Conservation (phyloP, 805 yeast species). For the Starmera pachycereana region DNA sequence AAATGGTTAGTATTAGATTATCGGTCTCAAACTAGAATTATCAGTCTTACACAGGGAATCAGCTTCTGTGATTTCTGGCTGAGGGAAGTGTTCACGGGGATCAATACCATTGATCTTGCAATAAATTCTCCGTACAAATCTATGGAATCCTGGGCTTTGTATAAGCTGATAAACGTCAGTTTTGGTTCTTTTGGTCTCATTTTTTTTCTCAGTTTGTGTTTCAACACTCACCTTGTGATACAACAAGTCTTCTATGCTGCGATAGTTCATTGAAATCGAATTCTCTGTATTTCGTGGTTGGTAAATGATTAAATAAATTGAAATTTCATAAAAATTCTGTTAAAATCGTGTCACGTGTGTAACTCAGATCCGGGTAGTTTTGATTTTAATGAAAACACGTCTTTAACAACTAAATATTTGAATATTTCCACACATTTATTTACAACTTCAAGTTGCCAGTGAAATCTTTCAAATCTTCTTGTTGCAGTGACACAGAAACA, state of each 20-base stretch:
- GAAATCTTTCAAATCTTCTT: background rate
- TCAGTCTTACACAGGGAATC: constrained; percentile 8
- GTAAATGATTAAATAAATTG: too few species aligned
- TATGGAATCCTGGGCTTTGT: constrained; percentile 47
- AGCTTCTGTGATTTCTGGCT: constrained; percentile 8
- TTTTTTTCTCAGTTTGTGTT: background rate
- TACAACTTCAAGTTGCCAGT: background rate
- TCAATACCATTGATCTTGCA: constrained; percentile 48
- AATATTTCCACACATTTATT: too few species aligned
- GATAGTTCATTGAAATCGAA: background rate
- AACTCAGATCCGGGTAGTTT: background rate
- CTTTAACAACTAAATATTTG: too few species aligned
- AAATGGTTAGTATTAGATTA: background rate
- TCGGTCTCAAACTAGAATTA: too few species aligned
- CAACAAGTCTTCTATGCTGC: background rate
- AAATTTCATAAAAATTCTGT: too few species aligned
- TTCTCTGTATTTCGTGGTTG: too few species aligned
- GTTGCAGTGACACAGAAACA: background rate
- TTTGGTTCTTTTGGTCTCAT: background rate
- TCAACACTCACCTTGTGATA: background rate
- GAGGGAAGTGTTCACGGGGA: constrained; percentile 28
- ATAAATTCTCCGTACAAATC: constrained; percentile 52
- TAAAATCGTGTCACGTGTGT: too few species aligned
- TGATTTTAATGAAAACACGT: background rate
- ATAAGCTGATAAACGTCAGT: constrained; percentile 26